Percentiles rank a stretch among this genome's conserved stretches.
phyloP scores from a whole-genome alignment of 2,329 filamentous ascomycete species.

The Helotiales sp. region DNA sequence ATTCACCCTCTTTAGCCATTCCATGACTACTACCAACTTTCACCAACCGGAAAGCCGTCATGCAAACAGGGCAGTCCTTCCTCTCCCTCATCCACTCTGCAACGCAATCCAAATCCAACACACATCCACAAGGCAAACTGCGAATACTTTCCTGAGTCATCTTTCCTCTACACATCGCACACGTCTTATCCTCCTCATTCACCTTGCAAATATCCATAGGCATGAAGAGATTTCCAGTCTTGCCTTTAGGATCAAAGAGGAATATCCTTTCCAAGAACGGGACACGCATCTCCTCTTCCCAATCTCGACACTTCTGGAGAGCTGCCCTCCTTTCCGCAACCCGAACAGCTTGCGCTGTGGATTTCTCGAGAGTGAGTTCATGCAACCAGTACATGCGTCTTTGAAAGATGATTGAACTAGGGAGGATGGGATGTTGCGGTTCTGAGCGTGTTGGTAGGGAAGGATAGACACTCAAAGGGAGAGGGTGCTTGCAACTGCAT shows the following conservation, averaged over 20 bases:
- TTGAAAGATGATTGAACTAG: neutral
- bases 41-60: neutral
- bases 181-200: neutral
- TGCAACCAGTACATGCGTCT: neutral
- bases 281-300: neutral
- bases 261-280: neutral
- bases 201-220: neutral
- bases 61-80: neutral
- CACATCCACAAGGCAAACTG: slow-evolving; percentile 2
- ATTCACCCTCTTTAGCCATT: neutral
- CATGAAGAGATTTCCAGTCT: neutral
- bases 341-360: neutral
- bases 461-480: neutral
- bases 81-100: neutral
- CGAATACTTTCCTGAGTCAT: neutral
- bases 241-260: neutral
- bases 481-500: neutral
- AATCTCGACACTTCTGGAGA: neutral
- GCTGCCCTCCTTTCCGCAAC: neutral
- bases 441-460: neutral
- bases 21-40: neutral
- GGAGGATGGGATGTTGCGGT: neutral
- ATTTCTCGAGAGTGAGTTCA: neutral
- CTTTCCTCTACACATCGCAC: neutral
- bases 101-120: slow-evolving; percentile 1